A percentile compares a stretch with the other conserved stretches of the same genome.
phyloP scores from a whole-genome alignment of 169 alveolate species.

The Theileria sp. region DNA sequence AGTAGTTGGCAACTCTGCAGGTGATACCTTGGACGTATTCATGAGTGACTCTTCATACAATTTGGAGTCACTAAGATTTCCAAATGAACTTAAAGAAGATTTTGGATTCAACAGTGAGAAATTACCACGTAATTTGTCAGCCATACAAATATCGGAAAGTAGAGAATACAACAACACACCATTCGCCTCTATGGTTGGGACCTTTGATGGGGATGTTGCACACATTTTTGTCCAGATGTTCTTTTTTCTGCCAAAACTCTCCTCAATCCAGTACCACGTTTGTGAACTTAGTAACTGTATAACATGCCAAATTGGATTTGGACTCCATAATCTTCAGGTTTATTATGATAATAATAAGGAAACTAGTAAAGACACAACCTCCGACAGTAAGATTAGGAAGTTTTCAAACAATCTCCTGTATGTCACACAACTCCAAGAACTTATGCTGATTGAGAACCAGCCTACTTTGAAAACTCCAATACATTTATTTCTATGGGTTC shows the following conservation, averaged over 20 bases:
- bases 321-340: constrained; percentile 39
- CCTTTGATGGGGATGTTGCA: constrained; percentile 53
- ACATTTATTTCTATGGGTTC: constrained; percentile 50
- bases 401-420: constrained; percentile 17
- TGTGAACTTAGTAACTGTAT: constrained; percentile 59
- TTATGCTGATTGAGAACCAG: constrained; percentile 54
- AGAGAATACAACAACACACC: constrained; percentile 29
- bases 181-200: constrained; percentile 54
- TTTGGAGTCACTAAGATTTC: constrained; percentile 8
- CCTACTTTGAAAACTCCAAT: constrained; percentile 29
- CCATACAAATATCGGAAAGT: neutral
- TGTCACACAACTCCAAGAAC: constrained; percentile 57
- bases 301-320: constrained; percentile 63
- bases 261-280: constrained; percentile 41
- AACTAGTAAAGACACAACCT: neutral
- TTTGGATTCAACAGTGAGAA: neutral
- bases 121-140: constrained; percentile 25
- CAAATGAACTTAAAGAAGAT: neutral
- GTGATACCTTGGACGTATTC: constrained; percentile 21
- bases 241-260: constrained; percentile 52
- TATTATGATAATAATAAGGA: constrained; percentile 36
- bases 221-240: constrained; percentile 60
- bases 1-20: neutral
- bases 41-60: constrained; percentile 39
- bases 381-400: constrained; percentile 10